Evolutionary conservation across 495 filamentous ascomycete genomes (phyloP).

Genomic region (Penicillium taxi): DNA sequence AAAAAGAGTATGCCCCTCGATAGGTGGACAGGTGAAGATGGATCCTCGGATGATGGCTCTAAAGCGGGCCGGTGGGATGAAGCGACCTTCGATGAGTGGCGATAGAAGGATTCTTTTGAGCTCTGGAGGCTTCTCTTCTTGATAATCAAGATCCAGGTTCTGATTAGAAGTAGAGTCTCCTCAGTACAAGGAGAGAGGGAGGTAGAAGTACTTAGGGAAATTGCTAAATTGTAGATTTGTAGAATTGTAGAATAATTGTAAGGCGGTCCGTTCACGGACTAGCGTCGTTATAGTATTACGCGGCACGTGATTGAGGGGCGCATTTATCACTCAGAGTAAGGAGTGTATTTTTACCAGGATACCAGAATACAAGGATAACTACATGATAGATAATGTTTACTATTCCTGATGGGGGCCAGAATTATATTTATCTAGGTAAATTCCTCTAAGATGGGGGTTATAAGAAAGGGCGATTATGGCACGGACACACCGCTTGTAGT

Average conservation of each 20-base stretch:
- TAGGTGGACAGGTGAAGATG: slow-evolving; percentile 29
- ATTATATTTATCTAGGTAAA: no score
- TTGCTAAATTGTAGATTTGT: no score
- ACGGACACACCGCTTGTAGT: slow-evolving; percentile 6
- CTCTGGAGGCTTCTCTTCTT: slow-evolving; percentile 6
- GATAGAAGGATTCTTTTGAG: no score
- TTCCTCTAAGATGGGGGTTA: no score
- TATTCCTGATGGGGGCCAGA: no score
- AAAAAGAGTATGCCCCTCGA: slow-evolving; percentile 39
- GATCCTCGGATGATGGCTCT: slow-evolving; percentile 40
- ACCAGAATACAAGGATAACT: no score
- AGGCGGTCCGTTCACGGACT: slow-evolving; percentile 14
- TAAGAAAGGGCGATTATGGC: no score
- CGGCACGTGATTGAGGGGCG: slow-evolving; percentile 11
- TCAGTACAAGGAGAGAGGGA: neutral
- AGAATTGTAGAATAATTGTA: neutral
- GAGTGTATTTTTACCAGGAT: no score
- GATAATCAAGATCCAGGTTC: neutral
- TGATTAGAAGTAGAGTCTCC: no score
- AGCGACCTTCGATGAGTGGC: slow-evolving; percentile 22
- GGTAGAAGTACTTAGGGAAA: no score
- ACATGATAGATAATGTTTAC: no score
- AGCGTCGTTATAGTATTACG: slow-evolving; percentile 20
- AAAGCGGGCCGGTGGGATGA: slow-evolving; percentile 23
- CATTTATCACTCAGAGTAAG: slow-evolving; percentile 1